Evolutionary conservation across 164 flowering plant genomes (phyloP).

Genomic region (Echeveria elegans): DNA sequence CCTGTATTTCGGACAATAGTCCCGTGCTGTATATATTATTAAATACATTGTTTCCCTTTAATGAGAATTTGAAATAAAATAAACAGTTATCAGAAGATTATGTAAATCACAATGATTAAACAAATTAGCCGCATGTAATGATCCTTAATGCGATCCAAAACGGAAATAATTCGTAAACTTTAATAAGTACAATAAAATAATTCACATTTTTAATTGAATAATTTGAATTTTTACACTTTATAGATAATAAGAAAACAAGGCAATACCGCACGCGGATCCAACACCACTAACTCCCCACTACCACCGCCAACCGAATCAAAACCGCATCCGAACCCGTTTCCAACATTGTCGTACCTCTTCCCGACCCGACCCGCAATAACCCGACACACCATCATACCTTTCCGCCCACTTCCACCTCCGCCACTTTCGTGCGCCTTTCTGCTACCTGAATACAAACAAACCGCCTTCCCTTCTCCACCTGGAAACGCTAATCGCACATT

Average conservation of each 20-base stretch:
- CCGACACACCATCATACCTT: conserved; percentile 90
- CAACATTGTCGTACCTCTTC: conserved; percentile 2
- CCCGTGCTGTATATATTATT: too few relatives aligned
- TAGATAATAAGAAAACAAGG: conserved; percentile 94
- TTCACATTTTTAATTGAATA: background rate
- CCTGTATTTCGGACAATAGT: too few relatives aligned
- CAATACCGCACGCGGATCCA: conserved; percentile 79
- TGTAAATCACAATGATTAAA: too few relatives aligned
- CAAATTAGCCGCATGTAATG: too few relatives aligned
- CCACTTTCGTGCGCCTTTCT: conserved; percentile 71
- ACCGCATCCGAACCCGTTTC: conserved; percentile 36
- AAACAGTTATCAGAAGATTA: too few relatives aligned
- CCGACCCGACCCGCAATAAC: conserved; percentile 78
- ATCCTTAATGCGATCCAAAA: too few relatives aligned
- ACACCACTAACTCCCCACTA: conserved; percentile 72
- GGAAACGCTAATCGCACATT: conserved; percentile 41
- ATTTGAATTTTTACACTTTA: conserved; percentile 41
- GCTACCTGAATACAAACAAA: conserved; percentile 71
- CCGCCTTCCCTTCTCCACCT: conserved; percentile 40
- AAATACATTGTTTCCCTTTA: too few relatives aligned
- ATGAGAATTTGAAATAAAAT: too few relatives aligned
- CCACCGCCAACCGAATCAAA: conserved; percentile 78
- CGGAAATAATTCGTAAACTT: too few relatives aligned
- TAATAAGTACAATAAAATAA: too few relatives aligned
- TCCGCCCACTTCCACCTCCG: conserved; percentile 67